Base-by-base conservation (phyloP, 345 rosid species). In the Excoecaria cochinchinensis region DNA sequence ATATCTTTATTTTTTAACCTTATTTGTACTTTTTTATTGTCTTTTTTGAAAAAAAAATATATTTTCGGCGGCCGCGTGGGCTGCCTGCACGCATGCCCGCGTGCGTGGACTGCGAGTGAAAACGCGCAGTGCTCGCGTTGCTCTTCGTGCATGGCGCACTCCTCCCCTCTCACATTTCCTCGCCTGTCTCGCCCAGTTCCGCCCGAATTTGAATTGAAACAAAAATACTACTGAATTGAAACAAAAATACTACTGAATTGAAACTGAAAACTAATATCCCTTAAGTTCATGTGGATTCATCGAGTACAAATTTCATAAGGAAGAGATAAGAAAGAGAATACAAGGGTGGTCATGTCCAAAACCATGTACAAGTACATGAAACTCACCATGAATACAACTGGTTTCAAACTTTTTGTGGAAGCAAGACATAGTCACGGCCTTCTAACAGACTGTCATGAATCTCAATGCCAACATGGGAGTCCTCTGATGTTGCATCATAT, bases 361-460 rank as follows among this genome's bases (percentile, higher is more conserved):
- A 40, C 24, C 42, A 39, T 16, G 15, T 39, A 69, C 13, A 61
- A 61, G 52, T 69, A 70, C 59, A 44, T 67, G 55, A 25, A 44
- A 70, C 97, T 91, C 82, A 95, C 99, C 99, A 95, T 17, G 84
- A 86, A 82, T 83, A 80, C 69, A 95, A 74, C 76, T 84, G 90
- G 76, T 87, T 88, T 97, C 99, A 95, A 75, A 93, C 98, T 82
- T 93, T 91, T 69, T 93, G 93, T 15, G 99, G 98, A 72, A 93
- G 98, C 85, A 95, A 78, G 47, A 95, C 90, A 86, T 95, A 95
- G 74, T 95, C 97, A 50, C 99, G 97, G 64, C 98, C 99, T 84
- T 95, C 99, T 77, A 89, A 87, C 55, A 95, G 84, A 75, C 94
- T 90, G 63, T 95, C 99, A 68, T 88, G 88, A 82, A 93, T 82